Evolutionary conservation across 2,329 filamentous ascomycete genomes (phyloP), one percentile per base, ranked within the genome.

Genomic region (Cercospora sojina): DNA sequence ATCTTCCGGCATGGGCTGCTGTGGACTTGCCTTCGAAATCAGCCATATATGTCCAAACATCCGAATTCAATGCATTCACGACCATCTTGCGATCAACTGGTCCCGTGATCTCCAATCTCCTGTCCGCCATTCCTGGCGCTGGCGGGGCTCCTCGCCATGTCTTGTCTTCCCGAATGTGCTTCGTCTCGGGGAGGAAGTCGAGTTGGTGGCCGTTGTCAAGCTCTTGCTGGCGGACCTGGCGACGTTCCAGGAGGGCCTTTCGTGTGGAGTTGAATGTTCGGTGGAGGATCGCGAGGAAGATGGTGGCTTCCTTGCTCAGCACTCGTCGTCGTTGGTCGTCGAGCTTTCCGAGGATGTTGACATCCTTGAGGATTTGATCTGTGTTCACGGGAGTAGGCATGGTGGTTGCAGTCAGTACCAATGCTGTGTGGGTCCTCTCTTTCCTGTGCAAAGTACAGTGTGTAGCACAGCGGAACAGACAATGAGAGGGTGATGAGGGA

Each of bases 51-150:
- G 94, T 98, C 90, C 91, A 98, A 25, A 98, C 95, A 76, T 98
- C 87, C 55, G 94, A 90, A 81, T 98, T 99, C 78, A 98, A 78
- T 9, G 95, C 95, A 79, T 99, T 99, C 70, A 98, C 92, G 57
- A 98, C 93, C 95, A 99, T 99, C 87, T 98, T 99, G 73, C 95
- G 87, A 81, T 98, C 95, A 6, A 93, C 97, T 0, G 95, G 95
- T 8, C 95, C 95, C 5, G 95, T 99, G 77, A 98, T 99, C 84
- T 99, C 95, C 32, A 97, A 91, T 68, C 95, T 88, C 71, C 95
- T 90, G 83, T 99, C 95, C 53, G 97, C 88, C 64, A 98, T 86
- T 66, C 95, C 95, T 0, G 95, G 94, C 7, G 94, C 95, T 18
- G 95, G 95, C 60, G 90, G 87, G 51, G 95, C 93, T 69, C 92